Base-by-base conservation (phyloP, 2,329 filamentous ascomycete species). In the Aspergillus sp. region DNA sequence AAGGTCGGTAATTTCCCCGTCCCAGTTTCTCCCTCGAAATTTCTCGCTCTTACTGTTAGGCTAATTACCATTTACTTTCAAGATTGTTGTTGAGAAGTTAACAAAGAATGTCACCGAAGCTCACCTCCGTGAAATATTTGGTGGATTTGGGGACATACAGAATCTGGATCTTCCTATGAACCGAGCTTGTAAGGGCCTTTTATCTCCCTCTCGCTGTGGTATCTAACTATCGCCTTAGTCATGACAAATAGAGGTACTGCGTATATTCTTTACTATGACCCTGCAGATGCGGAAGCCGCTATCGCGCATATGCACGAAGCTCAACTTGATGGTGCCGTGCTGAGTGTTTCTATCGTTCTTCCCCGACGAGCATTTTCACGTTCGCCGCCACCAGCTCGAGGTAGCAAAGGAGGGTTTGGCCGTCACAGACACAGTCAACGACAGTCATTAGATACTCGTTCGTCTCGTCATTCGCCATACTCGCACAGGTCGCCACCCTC, bases 231-330 rank as follows among this genome's bases (percentile, higher is more conserved):
- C 38, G 49, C 50, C 33, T 7, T 58, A 93, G 88, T 87, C 73
- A 85, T 87, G 65, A 90, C 83, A 42, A 97, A 97, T 60, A 85
- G 91, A 45, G 91, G 93, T 37, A 95, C 89, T 27, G 93, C 91
- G 29, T 97, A 96, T 65, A 90, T 97, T 50, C 76, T 95, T 34
- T 98, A 86, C 68, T 74, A 82, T 42, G 77, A 85, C 52, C 81
- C 90, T 51, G 75, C 79, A 39, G 86, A 91, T 51, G 91, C 93
- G 26, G 89, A 96, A 68, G 76, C 82, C 10, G 93, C 93, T 27
- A 94, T 96, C 56, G 82, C 90, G 12, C 88, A 95, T 64, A 97
- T 98, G 93, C 93, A 98, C 67, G 93, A 98, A 70, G 89, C 88
- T n/a, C 88, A 95, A 61, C 72, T 95, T 27, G 90, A 96, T 65